Conservation (phyloP, 2,329 filamentous ascomycete species). For the Penicillium sp. region DNA sequence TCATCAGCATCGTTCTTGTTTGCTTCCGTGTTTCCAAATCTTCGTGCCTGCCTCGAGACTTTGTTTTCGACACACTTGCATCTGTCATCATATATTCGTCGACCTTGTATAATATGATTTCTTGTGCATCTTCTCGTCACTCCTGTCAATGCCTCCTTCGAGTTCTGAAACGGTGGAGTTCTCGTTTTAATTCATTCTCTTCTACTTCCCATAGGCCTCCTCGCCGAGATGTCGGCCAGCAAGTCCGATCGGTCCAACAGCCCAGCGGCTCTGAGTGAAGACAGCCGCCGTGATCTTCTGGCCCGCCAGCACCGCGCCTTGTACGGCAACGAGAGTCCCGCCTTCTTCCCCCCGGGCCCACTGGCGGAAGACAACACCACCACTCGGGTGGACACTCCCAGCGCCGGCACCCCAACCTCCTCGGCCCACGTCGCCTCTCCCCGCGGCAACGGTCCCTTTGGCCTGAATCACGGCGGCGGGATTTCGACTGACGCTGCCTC, state of each 20-base stretch:
- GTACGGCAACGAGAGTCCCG: slow-evolving; percentile 67
- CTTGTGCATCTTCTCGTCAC: slow-evolving; percentile 2
- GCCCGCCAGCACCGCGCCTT: slow-evolving; percentile 90
- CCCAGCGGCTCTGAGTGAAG: slow-evolving; percentile 83
- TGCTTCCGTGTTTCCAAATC: slow-evolving; percentile 15
- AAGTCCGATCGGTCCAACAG: slow-evolving; percentile 85
- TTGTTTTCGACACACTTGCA: slow-evolving; percentile 12
- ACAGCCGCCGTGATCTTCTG: slow-evolving; percentile 92
- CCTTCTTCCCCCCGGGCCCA: slow-evolving; percentile 60
- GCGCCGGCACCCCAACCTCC: slow-evolving; percentile 54
- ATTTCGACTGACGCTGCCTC: slow-evolving; percentile 33
- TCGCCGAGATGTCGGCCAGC: slow-evolving; percentile 62
- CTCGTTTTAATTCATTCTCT: slow-evolving; percentile 34
- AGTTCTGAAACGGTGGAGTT: not conserved
- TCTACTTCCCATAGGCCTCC: slow-evolving; percentile 48
- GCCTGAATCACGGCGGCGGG: slow-evolving; percentile 48
- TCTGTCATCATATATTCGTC: slow-evolving; percentile 35
- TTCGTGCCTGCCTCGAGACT: too few species aligned
- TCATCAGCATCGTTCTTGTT: not conserved
- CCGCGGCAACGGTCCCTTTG: slow-evolving; percentile 67
- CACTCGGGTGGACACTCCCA: slow-evolving; percentile 60
- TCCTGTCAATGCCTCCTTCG: slow-evolving; percentile 9
- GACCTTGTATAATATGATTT: slow-evolving; percentile 39
- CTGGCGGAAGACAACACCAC: slow-evolving; percentile 59
- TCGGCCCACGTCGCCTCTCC: slow-evolving; percentile 69